phyloP scores from a whole-genome alignment of 208 protist species.

The Spongospora subterranea region DNA sequence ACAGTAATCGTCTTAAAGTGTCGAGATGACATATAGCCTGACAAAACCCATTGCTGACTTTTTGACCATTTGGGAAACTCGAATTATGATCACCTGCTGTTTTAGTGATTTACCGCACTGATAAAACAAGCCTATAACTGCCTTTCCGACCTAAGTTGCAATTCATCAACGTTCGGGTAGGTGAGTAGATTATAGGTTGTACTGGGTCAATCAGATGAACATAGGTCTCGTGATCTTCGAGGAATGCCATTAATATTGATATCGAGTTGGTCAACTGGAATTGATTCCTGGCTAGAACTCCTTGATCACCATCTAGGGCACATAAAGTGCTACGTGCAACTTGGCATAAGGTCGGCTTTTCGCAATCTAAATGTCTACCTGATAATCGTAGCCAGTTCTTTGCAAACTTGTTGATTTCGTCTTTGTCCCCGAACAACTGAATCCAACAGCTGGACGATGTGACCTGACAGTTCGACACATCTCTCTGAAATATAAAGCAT shows the following conservation, averaged over 20 bases:
- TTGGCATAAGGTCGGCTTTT: neutral
- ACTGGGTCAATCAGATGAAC: constrained; percentile 1
- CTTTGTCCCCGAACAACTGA: constrained; percentile 26
- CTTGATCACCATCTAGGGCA: neutral
- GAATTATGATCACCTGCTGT: neutral
- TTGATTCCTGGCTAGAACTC: neutral
- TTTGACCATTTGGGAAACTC: neutral
- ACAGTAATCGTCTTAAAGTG: neutral
- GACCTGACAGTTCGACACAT: neutral
- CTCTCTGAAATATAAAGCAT: neutral
- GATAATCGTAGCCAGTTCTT: neutral
- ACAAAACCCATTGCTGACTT: neutral
- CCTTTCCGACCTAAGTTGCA: neutral
- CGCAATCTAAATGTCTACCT: neutral
- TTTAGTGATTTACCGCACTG: neutral
- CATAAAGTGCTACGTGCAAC: neutral
- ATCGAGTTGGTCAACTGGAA: neutral
- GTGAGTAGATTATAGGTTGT: neutral
- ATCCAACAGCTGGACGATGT: neutral
- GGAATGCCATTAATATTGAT: neutral
- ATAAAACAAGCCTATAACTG: neutral
- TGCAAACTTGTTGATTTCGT: constrained; percentile 10
- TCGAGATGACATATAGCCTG: neutral
- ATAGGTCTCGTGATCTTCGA: neutral
- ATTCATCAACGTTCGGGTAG: neutral